Evolutionary conservation across 495 filamentous ascomycete genomes (phyloP).

Genomic region (Aspergillus cavernicola): DNA sequence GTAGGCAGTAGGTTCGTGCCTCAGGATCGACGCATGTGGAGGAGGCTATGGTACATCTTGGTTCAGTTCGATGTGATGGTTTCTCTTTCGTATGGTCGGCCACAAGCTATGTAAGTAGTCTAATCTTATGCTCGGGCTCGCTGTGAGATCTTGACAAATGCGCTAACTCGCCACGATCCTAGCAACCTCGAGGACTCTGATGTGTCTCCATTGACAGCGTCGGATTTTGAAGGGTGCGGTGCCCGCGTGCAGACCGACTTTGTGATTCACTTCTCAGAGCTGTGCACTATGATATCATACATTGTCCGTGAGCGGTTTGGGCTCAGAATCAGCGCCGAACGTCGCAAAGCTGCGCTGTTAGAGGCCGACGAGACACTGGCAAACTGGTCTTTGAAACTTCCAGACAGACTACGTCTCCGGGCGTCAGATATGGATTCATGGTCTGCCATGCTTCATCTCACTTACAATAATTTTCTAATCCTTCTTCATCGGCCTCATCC

Average conservation of each 20-base stretch:
- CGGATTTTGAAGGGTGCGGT: constrained; percentile 49
- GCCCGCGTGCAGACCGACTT: constrained; percentile 39
- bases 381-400: constrained; percentile 44
- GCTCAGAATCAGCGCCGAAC: constrained; percentile 35
- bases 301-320: constrained; percentile 43
- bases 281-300: constrained; percentile 46
- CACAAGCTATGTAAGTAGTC: constrained; percentile 42
- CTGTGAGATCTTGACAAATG: neutral
- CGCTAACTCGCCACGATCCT: neutral
- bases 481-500: constrained; percentile 48
- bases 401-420: constrained; percentile 40
- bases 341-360: constrained; percentile 39
- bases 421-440: constrained; percentile 46
- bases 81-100: constrained; percentile 47
- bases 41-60: constrained; percentile 45
- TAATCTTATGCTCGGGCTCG: neutral
- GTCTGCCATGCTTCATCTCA: constrained; percentile 48
- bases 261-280: constrained; percentile 44
- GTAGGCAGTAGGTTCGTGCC: constrained; percentile 42
- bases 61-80: constrained; percentile 49
- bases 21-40: constrained; percentile 44
- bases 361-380: constrained; percentile 46
- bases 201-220: constrained; percentile 37
- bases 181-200: constrained; percentile 49
- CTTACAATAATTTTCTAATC: constrained; percentile 51